These are phyloP conservation scores for Elymus sibiricus DNA, from an alignment of 176 grass and related monocot species.

Conservation along the genomic window DNA sequence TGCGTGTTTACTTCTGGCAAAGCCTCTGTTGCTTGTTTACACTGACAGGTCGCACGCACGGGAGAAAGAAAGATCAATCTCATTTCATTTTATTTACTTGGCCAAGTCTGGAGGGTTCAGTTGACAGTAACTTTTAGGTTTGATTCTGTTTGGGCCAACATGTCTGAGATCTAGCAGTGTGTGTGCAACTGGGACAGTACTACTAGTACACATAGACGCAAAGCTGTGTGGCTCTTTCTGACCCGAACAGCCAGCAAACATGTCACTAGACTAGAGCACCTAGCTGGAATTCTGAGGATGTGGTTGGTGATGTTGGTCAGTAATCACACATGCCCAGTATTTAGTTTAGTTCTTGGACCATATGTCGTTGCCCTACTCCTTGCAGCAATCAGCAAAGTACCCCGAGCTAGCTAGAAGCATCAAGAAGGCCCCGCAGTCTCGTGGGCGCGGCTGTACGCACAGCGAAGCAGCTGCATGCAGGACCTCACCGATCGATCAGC, in stretches of 20 bases:
- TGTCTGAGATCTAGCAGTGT: background rate
- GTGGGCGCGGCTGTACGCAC: background rate
- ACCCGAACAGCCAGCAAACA: background rate
- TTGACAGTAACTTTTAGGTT: background rate
- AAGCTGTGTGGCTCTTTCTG: background rate
- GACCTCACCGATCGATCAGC: background rate
- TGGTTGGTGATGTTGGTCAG: background rate
- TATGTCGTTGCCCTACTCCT: background rate
- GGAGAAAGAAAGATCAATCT: background rate
- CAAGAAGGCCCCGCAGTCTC: background rate
- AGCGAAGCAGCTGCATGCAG: background rate
- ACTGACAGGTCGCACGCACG: background rate
- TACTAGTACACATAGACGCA: background rate
- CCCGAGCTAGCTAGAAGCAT: background rate
- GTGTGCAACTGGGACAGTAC: background rate
- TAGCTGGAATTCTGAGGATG: conserved; percentile 22
- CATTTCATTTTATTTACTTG: background rate
- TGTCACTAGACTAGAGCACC: background rate
- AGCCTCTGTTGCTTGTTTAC: background rate
- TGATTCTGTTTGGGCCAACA: background rate
- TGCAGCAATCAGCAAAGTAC: conserved; percentile 10
- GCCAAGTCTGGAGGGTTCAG: background rate
- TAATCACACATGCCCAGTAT: background rate
- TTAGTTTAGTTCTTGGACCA: background rate
- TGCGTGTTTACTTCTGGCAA: background rate